Evolutionary conservation across 768 basidiomycete species (phyloP).

Genomic region (Wakefieldia striispora): DNA sequence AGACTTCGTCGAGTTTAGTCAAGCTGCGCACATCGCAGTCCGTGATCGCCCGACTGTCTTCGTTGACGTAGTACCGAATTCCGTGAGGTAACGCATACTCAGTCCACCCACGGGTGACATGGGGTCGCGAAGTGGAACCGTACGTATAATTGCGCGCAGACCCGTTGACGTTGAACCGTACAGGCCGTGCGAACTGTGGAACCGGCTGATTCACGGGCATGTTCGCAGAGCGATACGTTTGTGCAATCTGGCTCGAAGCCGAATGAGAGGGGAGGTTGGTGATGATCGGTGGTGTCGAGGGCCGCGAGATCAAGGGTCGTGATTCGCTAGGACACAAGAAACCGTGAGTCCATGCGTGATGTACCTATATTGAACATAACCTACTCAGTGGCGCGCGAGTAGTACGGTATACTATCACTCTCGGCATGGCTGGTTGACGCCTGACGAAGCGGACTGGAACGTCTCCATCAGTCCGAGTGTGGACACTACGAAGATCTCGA

Average conservation of each 20-base stretch:
- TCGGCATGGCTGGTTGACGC: conserved; percentile 18
- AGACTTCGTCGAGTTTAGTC: conserved; percentile 43
- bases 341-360: not conserved
- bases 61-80: conserved; percentile 67
- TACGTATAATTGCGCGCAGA: conserved; percentile 29
- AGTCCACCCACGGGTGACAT: conserved; percentile 59
- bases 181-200: conserved; percentile 28
- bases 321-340: conserved; percentile 42
- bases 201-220: conserved; percentile 25
- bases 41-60: conserved; percentile 58
- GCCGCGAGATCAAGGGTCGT: conserved; percentile 47
- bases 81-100: conserved; percentile 77
- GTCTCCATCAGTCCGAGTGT: not conserved
- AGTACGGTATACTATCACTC: conserved; percentile 14
- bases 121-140: conserved; percentile 24
- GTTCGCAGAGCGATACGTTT: conserved; percentile 21
- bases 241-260: conserved; percentile 22
- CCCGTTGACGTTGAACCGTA: conserved; percentile 27
- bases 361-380: not conserved
- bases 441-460: conserved; percentile 16
- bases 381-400: conserved; percentile 23
- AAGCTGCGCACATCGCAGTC: conserved; percentile 64
- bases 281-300: conserved; percentile 28
- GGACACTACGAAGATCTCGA: not conserved
- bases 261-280: conserved; percentile 22